These are phyloP conservation scores for Sugiyamaella neomexicana DNA, from an alignment of 1,139 yeast species.

Conservation along the genomic window DNA sequence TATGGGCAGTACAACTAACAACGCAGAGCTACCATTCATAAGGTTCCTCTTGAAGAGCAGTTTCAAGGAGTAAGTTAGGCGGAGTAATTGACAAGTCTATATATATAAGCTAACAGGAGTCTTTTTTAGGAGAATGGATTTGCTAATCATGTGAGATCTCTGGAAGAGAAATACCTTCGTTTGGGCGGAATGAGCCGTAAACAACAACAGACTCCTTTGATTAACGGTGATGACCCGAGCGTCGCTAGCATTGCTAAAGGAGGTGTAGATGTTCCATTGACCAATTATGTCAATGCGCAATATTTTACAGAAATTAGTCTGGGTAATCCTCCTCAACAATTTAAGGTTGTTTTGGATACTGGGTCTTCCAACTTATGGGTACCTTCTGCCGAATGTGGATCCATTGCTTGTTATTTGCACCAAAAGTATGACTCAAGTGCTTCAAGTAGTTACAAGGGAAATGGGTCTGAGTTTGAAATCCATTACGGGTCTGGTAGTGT, in stretches of 20 bases:
- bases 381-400: conserved; percentile 82
- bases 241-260: conserved; percentile 32
- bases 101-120: too few relatives aligned
- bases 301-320: conserved; percentile 84
- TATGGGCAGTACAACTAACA: conserved; percentile 4
- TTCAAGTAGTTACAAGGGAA: conserved; percentile 77
- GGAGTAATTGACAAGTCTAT: too few relatives aligned
- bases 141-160: conserved; percentile 63
- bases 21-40: conserved; percentile 49
- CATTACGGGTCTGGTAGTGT: conserved; percentile 91
- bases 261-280: conserved; percentile 74
- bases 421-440: conserved; percentile 79
- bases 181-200: conserved; percentile 43
- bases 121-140: conserved; percentile 42
- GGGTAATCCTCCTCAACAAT: conserved; percentile 91
- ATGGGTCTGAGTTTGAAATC: conserved; percentile 82
- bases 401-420: conserved; percentile 94
- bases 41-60: conserved; percentile 61
- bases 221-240: conserved; percentile 40
- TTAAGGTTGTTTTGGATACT: conserved; percentile 78
- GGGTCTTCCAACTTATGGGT: conserved; percentile 98
- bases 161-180: conserved; percentile 70
- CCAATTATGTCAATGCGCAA: conserved; percentile 92
- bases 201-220: conserved; percentile 31
- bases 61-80: conserved; percentile 50